Evolutionary conservation across 495 filamentous ascomycete genomes (phyloP), one percentile per base, ranked within the genome.

Genomic region (Penicillium malachiteum): DNA sequence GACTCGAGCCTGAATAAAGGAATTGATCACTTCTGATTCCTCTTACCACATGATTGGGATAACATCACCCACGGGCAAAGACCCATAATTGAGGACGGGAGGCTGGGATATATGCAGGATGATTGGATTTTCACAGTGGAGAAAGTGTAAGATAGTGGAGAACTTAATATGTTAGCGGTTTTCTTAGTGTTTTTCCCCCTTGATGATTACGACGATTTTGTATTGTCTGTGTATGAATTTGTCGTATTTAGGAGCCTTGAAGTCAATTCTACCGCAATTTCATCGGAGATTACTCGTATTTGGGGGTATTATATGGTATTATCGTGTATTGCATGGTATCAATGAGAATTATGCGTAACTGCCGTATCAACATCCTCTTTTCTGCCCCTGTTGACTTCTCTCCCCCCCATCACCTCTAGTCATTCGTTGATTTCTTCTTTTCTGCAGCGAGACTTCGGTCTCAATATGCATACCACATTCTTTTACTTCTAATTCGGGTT

Each of bases 391-490:
- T 48, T 34, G 31, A 12, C 52, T 43, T 49, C 46, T 50, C 48
- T 65, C 50, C 60, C 55, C 70, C 68, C 56, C 57, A 68, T 37
- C 34, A 66, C 64, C 59, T 41, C 33, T 67, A 76, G 62, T 73
- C 72, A 75, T 72, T 76, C 71, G 66, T 73, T 76, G 60, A 61
- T 68, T 68, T 45, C 45, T 68, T 59, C 41, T 56, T 37, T 55
- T 38, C 40, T 54, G 54, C 58, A 63, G 52, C 54, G 67, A 65
- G 63, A 50, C 58, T 60, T 64, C 65, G 62, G 59, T 59, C 62
- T 69, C 58, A 47, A 65, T 42, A 67, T 67, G 65, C 64, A 57
- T 58, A 65, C 55, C 57, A 56, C 60, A 59, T 56, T 69, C 63
- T 59, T 67, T 68, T 61, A 34, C 47, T 47, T 43, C 58, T 64